Percentiles rank a stretch among this genome's conserved stretches.
Conservation (phyloP, 495 filamentous ascomycete species). For the Penicillium turbatum region DNA sequence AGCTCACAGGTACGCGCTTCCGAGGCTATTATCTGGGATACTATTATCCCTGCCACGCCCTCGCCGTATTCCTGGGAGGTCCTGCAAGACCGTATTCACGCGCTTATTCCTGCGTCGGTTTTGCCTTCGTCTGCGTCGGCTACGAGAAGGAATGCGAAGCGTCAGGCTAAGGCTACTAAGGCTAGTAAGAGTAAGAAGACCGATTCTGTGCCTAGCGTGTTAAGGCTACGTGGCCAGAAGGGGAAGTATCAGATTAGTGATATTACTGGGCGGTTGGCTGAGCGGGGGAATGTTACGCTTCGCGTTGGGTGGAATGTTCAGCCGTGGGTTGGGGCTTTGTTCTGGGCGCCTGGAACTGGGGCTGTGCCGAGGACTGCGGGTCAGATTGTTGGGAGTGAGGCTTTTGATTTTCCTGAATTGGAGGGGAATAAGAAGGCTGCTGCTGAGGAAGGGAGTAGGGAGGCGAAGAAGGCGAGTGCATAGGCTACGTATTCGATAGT, state of each 20-base stretch:
- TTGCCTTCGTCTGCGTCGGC: conserved; percentile 15
- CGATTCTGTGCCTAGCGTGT: conserved; percentile 46
- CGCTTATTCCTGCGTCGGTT: conserved; percentile 9
- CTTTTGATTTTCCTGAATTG: conserved; percentile 69
- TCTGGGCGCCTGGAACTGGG: conserved; percentile 61
- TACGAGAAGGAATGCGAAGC: conserved; percentile 8
- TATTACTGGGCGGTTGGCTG: conserved; percentile 68
- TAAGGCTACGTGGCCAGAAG: conserved; percentile 72
- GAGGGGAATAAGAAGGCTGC: conserved; percentile 44
- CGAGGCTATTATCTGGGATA: conserved; percentile 91
- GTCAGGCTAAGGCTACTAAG: conserved; percentile 16
- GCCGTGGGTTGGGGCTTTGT: conserved; percentile 88
- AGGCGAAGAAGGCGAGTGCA: conserved; percentile 8
- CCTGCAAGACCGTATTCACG: conserved; percentile 26
- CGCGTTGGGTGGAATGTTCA: conserved; percentile 91
- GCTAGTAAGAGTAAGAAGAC: conserved; percentile 21
- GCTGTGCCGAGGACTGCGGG: conserved; percentile 58
- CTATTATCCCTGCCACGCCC: conserved; percentile 72
- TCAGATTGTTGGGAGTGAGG: conserved; percentile 57
- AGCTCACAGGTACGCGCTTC: conserved; percentile 36
- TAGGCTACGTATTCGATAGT: too few relatives aligned
- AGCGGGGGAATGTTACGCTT: conserved; percentile 67
- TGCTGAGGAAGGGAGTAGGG: conserved; percentile 14
- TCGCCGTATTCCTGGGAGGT: conserved; percentile 50
- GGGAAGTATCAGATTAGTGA: conserved; percentile 95